Evolutionary conservation across 805 yeast species (phyloP).

Genomic region (Hermanozyma aechmeae): DNA sequence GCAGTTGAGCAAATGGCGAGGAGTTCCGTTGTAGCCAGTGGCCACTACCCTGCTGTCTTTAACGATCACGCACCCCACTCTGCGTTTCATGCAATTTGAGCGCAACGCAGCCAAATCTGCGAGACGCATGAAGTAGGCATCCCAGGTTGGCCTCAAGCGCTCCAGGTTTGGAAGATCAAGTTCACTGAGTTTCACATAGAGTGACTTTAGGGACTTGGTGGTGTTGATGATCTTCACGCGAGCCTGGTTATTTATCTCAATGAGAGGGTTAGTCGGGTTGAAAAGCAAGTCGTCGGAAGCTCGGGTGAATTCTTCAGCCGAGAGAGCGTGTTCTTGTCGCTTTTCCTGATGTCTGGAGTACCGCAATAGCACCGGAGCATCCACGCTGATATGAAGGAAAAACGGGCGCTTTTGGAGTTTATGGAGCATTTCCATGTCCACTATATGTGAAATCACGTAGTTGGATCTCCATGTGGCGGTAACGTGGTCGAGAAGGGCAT

Average conservation of each 20-base stretch:
- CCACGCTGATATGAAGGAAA: constrained; percentile 69
- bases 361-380: constrained; percentile 56
- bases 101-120: constrained; percentile 91
- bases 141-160: constrained; percentile 89
- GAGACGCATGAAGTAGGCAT: constrained; percentile 85
- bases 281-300: constrained; percentile 29
- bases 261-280: constrained; percentile 39
- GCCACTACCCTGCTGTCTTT: constrained; percentile 80
- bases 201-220: constrained; percentile 22
- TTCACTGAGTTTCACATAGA: constrained; percentile 31
- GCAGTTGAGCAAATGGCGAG: constrained; percentile 79
- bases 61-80: constrained; percentile 95
- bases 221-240: constrained; percentile 32
- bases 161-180: constrained; percentile 23
- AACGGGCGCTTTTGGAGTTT: constrained; percentile 64
- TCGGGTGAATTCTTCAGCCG: constrained; percentile 28
- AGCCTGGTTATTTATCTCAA: constrained; percentile 54
- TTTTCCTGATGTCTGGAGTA: constrained; percentile 21
- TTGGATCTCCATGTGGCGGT: constrained; percentile 59
- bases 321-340: constrained; percentile 3
- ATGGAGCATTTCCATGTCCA: constrained; percentile 32
- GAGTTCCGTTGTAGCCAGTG: constrained; percentile 98
- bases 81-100: constrained; percentile 92
- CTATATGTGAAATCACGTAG: constrained; percentile 49
- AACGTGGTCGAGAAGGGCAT: constrained; percentile 46